Base-by-base conservation (phyloP, 2,329 filamentous ascomycete species). In the Camillea tinctor region DNA sequence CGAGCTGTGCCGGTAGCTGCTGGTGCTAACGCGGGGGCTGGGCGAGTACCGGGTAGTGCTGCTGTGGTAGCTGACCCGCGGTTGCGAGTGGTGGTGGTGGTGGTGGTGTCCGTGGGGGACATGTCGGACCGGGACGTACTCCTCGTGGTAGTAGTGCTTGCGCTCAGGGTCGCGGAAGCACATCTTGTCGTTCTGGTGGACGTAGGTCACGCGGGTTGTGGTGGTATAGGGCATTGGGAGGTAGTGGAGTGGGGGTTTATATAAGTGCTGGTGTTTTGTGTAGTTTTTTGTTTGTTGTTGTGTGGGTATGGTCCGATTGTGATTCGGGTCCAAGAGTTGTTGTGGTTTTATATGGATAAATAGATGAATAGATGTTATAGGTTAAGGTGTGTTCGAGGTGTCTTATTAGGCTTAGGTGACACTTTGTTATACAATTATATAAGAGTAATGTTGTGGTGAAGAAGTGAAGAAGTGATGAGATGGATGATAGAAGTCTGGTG, bases 131-230 rank as follows among this genome's bases (percentile, higher is more conserved):
- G 82, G 82, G 52, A 81, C 76, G 64, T 80, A 76, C 65, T 84
- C 81, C 74, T 84, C 80, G 69, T 79, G 79, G 71, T 84, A 83
- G 75, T 85, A 85, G 75, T 85, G 83, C 52, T 77, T 77, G 49
- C 76, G 78, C 26, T 70, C 72, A 57, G 79, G 77, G 60, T 77
- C 74, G 57, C 74, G 69, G 75, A 84, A 83, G 69, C 82, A 85
- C 82, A 85, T 84, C 22, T 69, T 79, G 70, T 59, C 52, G 52
- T 57, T 58, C 53, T 60, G 51, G 44, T 62, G 52, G 59, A 56
- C 54, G 50, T 64, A 59, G 22, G 53, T 60, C 8, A 62, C 66
- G 8, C 55, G 60, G 36, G 50, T 60, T 15, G 62, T 63, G 11
- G 53, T 64, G 44, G 56, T 61, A 54, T 57, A 66, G 24, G 60